Percentiles rank a stretch among this genome's conserved stretches.
phyloP scores from a whole-genome alignment of 2,329 filamentous ascomycete genomes.

The Periconia sp. region DNA sequence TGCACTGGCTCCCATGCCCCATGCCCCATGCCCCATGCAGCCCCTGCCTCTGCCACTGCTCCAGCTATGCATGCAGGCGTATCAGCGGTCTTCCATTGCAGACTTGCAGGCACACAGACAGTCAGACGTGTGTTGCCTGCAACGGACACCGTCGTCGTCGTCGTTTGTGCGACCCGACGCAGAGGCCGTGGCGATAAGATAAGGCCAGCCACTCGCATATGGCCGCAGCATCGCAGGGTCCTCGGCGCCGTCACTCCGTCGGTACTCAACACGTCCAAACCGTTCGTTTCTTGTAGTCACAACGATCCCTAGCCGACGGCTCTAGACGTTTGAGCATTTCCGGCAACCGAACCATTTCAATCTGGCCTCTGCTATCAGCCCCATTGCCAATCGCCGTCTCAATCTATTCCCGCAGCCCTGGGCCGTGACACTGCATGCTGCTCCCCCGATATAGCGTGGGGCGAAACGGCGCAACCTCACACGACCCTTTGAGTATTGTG shows the following conservation, averaged over 20 bases:
- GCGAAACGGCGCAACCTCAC: constrained; percentile 11
- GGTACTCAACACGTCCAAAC: constrained; percentile 22
- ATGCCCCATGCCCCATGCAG: no score
- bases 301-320: not conserved
- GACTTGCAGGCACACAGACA: no score
- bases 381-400: not conserved
- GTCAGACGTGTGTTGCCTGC: no score
- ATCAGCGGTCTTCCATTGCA: no score
- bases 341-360: not conserved
- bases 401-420: constrained; percentile 11
- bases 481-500: constrained; percentile 16
- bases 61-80: constrained; percentile 8
- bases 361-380: not conserved
- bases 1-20: no score
- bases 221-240: constrained; percentile 12
- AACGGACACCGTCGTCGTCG: constrained; percentile 1
- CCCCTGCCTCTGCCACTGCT: no score
- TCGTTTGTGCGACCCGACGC: constrained; percentile 15
- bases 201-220: constrained; percentile 26
- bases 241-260: constrained; percentile 32
- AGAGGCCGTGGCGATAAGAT: constrained; percentile 32
- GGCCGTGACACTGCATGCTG: constrained; percentile 5
- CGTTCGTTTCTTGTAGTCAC: constrained; percentile 37
- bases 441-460: constrained; percentile 12
- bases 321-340: not conserved